Percentiles rank a stretch among this genome's conserved stretches.
Evolutionary conservation across 495 filamentous ascomycete species (phyloP).

Genomic region (Penicillium paxilli): DNA sequence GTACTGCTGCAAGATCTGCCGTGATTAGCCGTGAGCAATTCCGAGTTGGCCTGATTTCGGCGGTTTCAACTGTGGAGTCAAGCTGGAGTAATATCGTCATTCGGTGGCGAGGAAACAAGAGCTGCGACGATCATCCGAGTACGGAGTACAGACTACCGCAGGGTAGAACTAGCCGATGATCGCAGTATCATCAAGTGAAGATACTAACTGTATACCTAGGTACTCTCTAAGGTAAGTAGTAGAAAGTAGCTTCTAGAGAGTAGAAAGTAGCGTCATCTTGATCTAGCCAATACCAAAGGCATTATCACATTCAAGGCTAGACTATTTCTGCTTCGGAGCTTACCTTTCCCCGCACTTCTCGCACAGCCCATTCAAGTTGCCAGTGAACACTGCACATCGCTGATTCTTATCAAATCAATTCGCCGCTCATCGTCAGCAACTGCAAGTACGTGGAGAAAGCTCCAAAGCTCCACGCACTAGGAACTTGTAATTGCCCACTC

Average conservation of each 20-base stretch:
- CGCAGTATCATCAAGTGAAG: too few species aligned
- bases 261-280: too few species aligned
- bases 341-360: conserved; percentile 10
- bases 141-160: not conserved
- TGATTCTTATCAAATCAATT: conserved; percentile 8
- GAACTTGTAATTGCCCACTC: not conserved
- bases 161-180: conserved; percentile 4
- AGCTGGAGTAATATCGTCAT: conserved; percentile 23
- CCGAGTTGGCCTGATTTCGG: not conserved
- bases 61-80: conserved; percentile 8
- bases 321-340: too few species aligned
- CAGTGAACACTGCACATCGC: too few species aligned
- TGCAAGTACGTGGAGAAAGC: not conserved
- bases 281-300: too few species aligned
- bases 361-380: too few species aligned
- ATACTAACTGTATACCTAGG: too few species aligned
- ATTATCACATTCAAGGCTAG: too few species aligned
- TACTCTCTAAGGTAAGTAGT: too few species aligned
- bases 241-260: too few species aligned
- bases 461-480: too few species aligned
- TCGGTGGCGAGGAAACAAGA: conserved; percentile 18
- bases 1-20: too few species aligned
- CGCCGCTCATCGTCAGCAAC: not conserved
- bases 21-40: not conserved
- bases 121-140: conserved; percentile 16